These are phyloP conservation scores for Pulveroboletus sp. DNA, from an alignment of 768 basidiomycete species.

Conservation along the genomic window DNA sequence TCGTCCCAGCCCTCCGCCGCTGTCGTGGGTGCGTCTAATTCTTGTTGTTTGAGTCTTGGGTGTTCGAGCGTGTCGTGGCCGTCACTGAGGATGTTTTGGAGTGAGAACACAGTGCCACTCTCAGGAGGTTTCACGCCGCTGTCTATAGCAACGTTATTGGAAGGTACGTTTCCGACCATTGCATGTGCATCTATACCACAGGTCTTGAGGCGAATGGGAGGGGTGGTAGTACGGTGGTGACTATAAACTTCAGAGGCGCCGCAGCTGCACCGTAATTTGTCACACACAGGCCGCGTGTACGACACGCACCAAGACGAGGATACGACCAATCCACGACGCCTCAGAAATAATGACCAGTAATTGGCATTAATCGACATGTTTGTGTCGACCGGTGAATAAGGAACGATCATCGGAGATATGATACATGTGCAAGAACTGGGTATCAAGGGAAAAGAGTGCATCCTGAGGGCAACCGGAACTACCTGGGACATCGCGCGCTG, in stretches of 20 bases:
- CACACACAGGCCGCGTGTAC: conserved; percentile 26
- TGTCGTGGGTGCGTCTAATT: conserved; percentile 31
- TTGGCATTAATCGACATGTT: background rate
- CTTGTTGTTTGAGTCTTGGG: conserved; percentile 33
- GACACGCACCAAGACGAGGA: conserved; percentile 5
- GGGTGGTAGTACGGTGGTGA: conserved; percentile 9
- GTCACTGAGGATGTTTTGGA: conserved; percentile 65
- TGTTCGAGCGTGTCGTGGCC: conserved; percentile 62
- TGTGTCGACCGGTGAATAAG: background rate
- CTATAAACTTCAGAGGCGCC: conserved; percentile 7
- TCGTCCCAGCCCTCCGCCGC: conserved; percentile 63
- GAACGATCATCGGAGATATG: conserved; percentile 11
- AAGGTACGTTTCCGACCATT: conserved; percentile 21
- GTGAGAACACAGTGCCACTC: conserved; percentile 40
- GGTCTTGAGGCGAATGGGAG: background rate
- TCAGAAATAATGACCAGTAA: background rate
- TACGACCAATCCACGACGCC: background rate
- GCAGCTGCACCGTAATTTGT: conserved; percentile 6
- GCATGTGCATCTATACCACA: conserved; percentile 10
- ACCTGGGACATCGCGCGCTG: conserved; percentile 22
- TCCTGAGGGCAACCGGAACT: background rate
- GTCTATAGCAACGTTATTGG: conserved; percentile 12
- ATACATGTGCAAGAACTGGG: conserved; percentile 12
- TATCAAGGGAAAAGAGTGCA: background rate
- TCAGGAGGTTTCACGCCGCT: conserved; percentile 3